Percentiles rank a stretch among this genome's conserved stretches.
Evolutionary conservation across 1,284 basidiomycete genomes (phyloP).

Genomic region (Sporisorium scitamineum): DNA sequence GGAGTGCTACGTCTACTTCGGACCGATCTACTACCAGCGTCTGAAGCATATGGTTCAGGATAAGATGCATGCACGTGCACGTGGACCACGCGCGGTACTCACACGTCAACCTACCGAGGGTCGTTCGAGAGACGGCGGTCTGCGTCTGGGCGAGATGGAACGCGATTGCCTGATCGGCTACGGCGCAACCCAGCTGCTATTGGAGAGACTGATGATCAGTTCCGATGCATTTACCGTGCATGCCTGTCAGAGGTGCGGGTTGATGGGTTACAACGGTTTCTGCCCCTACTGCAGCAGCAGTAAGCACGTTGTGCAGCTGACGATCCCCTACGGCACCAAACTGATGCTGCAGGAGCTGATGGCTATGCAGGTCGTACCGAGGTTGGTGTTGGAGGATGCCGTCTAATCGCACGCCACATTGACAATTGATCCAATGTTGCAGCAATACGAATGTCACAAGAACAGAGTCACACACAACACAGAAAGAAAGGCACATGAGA

Average conservation of each 20-base stretch:
- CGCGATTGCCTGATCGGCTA: conserved; percentile 78
- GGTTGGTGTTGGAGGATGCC: conserved; percentile 69
- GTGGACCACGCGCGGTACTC: conserved; percentile 93
- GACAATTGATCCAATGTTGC: background rate
- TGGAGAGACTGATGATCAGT: conserved; percentile 93
- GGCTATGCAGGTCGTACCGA: conserved; percentile 71
- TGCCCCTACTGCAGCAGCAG: conserved; percentile 83
- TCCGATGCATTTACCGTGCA: conserved; percentile 96
- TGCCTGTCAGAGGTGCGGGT: conserved; percentile 91
- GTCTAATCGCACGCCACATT: conserved; percentile 19
- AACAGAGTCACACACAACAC: no score
- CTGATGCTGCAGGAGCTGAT: conserved; percentile 93
- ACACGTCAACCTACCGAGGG: conserved; percentile 99
- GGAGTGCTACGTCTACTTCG: conserved; percentile 97
- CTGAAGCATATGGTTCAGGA: conserved; percentile 82
- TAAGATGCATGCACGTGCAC: conserved; percentile 92
- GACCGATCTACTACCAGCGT: conserved; percentile 92
- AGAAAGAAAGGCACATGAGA: background rate
- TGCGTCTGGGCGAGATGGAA: conserved; percentile 99
- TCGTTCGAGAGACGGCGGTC: conserved; percentile 93
- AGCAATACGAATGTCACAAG: conserved; percentile 1
- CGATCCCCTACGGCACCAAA: conserved; percentile 98
- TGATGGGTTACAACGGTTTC: conserved; percentile 85
- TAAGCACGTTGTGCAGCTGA: conserved; percentile 93
- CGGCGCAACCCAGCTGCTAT: conserved; percentile 87